Base-by-base conservation (phyloP, 1,284 basidiomycete species). In the Puccinia horiana region DNA sequence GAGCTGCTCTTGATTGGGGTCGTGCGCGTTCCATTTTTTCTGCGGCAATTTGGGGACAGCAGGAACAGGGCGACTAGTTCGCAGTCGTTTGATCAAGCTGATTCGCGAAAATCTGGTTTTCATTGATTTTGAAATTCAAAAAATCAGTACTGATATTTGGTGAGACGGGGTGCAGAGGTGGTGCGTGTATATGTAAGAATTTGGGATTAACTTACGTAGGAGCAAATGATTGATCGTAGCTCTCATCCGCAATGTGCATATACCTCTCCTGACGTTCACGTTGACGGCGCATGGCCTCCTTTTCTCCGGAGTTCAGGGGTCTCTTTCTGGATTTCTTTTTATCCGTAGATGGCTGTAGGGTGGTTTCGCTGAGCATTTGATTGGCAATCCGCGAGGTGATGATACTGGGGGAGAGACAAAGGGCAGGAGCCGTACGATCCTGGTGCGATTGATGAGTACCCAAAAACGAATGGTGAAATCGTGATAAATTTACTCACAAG, bases 201-300 rank as follows among this genome's bases (percentile, higher is more conserved):
- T 76, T 4, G 5, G 40, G 37, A 26, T 40, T 49, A 56, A 49
- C 73, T 56, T 76, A 82, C 81, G 81, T 82, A 49, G 81, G 81
- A 63, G 81, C 74, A 69, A 82, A 82, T 0, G 81, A 20, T 67
- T 76, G 73, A 67, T 74, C 81, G 52, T 76, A 82, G 23, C 81
- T 61, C 40, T 82, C 81, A 76, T 82, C 81, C 20, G 61, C 81
- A 37, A 82, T 76, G 67, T 82, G 81, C 74, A 82, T 82, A n/a
- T 54, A 82, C n/a, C 49, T 67, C 26, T 82, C 81, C 72, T 70
- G 81, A 40, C 81, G 56, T 65, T 82, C 73, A 65, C 61, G 72
- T 56, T 76, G 72, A 32, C 74, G 56, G 58, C 81, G 72, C 58
- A 82, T 65, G 32, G 81, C 81, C 56, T 82, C 81, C 61, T 76